Base-by-base conservation (phyloP, 2,329 filamentous ascomycete species). In the Aciculosporium take region DNA sequence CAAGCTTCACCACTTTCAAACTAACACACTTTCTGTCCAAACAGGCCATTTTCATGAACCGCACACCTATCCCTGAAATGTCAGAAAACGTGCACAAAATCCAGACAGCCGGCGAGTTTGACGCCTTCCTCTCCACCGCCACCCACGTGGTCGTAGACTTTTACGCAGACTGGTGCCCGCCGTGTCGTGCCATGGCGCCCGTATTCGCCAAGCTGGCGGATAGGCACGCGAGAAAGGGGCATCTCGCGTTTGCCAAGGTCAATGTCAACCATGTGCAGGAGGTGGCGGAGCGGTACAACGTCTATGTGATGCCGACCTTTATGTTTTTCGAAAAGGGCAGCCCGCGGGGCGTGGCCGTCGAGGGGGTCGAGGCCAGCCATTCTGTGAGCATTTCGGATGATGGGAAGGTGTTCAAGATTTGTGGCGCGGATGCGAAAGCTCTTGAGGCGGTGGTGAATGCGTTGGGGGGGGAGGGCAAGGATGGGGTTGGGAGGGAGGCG, bases 271-370 rank as follows among this genome's bases (percentile, higher is more conserved):
- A 42, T 17, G 41, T 56, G 20, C 44, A 54, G n/a, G 42, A 28
- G 42, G 44, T 53, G 21, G 49, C 85, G 23, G 72, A 79, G 54
- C 76, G 87, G 53, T 79, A 91, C 52, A 74, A 74, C 50, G 74
- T 96, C 61, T 78, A 82, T 54, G 86, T 88, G 61, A 95, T 96
- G 89, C 89, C 89, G 38, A 94, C 86, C 13, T 95, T 96, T 64
- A 55, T 84, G 43, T 66, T 94, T 58, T 94, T 89, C 77, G 86
- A 88, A 72, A 65, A 81, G 49, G 85, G 82, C 50, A 62, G 81
- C 61, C 53, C 53, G 6, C 46, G 47, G 40, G 53, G 51, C 39
- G 56, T 58, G 33, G 51, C 46, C 12, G 56, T 58, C n/a, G 51
- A 57, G 33, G 54, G 55, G 3, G 40, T 56, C 5, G 24, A 43